Conservation (phyloP, 352 stramenopile genomes). For the Phytophthora idaei region DNA sequence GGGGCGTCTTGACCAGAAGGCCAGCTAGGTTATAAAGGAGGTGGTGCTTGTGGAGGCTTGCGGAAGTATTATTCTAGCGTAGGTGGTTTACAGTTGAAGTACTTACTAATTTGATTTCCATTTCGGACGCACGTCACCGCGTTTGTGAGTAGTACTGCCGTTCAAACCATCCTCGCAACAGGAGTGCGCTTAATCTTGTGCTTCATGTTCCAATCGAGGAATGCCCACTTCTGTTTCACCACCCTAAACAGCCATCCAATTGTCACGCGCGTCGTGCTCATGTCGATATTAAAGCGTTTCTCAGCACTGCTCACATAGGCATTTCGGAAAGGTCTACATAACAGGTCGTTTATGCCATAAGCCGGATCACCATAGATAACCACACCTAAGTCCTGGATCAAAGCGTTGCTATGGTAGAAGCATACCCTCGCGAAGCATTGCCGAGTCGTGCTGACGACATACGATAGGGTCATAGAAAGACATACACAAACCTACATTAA, state of each 20-base stretch:
- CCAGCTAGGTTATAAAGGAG: background rate
- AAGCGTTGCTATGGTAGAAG: background rate
- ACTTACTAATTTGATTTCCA: constrained; percentile 19
- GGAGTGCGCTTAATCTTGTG: constrained; percentile 16
- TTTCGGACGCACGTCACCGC: constrained; percentile 2
- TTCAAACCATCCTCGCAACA: constrained; percentile 7
- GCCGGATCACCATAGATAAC: background rate
- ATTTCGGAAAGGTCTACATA: constrained; percentile 18
- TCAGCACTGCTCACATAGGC: constrained; percentile 3
- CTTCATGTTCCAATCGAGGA: constrained; percentile 27
- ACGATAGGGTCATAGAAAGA: constrained; percentile 17
- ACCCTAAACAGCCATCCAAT: constrained; percentile 20
- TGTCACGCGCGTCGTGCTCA: constrained; percentile 2
- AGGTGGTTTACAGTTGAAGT: constrained; percentile 11
- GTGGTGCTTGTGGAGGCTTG: background rate
- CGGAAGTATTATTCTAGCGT: constrained; percentile 28
- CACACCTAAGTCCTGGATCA: background rate
- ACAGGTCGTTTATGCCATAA: background rate
- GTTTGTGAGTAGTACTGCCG: constrained; percentile 14
- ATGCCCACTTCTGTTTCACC: constrained; percentile 18
- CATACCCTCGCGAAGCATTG: background rate
- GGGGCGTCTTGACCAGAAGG: background rate
- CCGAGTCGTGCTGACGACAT: background rate
- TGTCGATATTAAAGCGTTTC: constrained; percentile 12
- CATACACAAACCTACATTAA: constrained; percentile 7